Percentiles rank a stretch among this genome's conserved stretches.
Evolutionary conservation across 345 rosid species (phyloP).

Genomic region (Brassica cretica): DNA sequence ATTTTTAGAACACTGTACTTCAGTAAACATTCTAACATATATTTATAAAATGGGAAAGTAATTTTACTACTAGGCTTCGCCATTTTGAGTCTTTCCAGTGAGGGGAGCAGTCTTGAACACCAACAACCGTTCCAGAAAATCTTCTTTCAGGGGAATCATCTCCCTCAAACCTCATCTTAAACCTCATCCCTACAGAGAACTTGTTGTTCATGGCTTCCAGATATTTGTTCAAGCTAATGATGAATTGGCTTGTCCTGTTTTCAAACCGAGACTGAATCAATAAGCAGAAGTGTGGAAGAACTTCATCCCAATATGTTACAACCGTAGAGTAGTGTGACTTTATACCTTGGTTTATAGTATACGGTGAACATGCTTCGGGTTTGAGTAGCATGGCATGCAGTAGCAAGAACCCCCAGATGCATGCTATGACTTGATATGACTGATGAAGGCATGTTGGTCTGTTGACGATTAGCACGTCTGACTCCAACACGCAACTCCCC

Average conservation of each 20-base stretch:
- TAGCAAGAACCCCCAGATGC: slow-evolving; percentile 95
- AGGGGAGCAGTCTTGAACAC: slow-evolving; percentile 72
- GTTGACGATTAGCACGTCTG: slow-evolving; percentile 69
- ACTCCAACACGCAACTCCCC: slow-evolving; percentile 82
- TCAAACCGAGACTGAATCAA: slow-evolving; percentile 19
- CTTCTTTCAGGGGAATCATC: slow-evolving; percentile 92
- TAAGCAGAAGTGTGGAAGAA: slow-evolving; percentile 16
- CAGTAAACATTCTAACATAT: slow-evolving; percentile 6
- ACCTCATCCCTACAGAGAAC: slow-evolving; percentile 77
- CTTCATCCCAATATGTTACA: not conserved
- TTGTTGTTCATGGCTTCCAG: slow-evolving; percentile 60
- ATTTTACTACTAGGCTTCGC: slow-evolving; percentile 77
- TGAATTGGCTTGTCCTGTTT: slow-evolving; percentile 87
- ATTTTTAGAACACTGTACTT: too few relatives aligned
- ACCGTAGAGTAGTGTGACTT: slow-evolving; percentile 12
- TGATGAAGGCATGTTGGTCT: slow-evolving; percentile 75
- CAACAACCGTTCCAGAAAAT: slow-evolving; percentile 86
- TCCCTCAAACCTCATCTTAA: slow-evolving; percentile 90
- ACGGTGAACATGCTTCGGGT: slow-evolving; percentile 75
- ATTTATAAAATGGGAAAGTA: not conserved
- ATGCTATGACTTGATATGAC: slow-evolving; percentile 94
- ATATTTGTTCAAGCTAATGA: slow-evolving; percentile 77
- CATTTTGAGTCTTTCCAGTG: slow-evolving; percentile 82
- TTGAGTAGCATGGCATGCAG: slow-evolving; percentile 77
- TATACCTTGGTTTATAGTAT: slow-evolving; percentile 88